Percentiles rank a stretch among this genome's conserved stretches.
phyloP scores from a whole-genome alignment of 73 alveolate species.

The Tetrahymena thermophila region DNA sequence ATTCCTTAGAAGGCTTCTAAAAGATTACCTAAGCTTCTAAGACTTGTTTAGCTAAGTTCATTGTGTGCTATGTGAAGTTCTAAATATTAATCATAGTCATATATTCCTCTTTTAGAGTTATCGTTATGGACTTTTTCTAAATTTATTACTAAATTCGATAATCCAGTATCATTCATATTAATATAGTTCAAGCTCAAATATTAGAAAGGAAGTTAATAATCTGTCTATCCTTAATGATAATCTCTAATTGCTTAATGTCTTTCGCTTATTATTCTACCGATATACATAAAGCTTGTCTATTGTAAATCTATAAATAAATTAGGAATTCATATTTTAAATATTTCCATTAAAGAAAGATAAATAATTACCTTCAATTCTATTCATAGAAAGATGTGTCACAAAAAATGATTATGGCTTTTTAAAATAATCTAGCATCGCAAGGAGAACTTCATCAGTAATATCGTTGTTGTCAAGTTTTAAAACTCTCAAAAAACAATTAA shows the following conservation, averaged over 20 bases:
- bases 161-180: neutral
- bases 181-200: neutral
- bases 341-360: neutral
- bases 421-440: neutral
- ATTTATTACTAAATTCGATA: neutral
- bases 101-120: neutral
- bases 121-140: neutral
- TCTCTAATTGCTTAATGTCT: neutral
- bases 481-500: neutral
- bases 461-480: neutral
- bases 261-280: neutral
- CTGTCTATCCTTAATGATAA: neutral
- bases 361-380: neutral
- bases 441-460: neutral
- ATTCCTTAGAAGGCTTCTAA: neutral
- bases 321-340: neutral
- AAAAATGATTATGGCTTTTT: neutral
- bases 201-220: neutral
- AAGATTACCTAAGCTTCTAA: neutral
- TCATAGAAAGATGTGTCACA: neutral
- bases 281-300: neutral
- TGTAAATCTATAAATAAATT: neutral
- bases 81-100: neutral
- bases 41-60: neutral
- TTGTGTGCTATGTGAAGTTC: neutral